phyloP scores from a whole-genome alignment of 202 grass and related monocot genomes.

The Digitaria exilis region DNA sequence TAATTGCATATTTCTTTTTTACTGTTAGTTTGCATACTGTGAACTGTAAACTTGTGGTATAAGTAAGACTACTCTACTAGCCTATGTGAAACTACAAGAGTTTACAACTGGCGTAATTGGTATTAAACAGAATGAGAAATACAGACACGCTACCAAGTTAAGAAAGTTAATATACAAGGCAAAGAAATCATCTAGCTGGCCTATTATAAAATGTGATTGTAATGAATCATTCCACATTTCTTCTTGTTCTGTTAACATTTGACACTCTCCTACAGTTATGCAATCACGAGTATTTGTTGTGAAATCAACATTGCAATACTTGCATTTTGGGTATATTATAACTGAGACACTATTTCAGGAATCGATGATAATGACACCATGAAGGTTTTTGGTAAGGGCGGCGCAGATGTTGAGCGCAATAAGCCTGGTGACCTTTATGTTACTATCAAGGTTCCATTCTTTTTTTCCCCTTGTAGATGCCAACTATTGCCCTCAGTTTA shows the following conservation, averaged over 20 bases:
- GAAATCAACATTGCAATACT: conserved; percentile 5
- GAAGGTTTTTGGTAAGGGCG: conserved; percentile 84
- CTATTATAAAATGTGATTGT: background rate
- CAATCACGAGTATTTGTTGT: conserved; percentile 28
- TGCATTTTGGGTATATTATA: conserved; percentile 24
- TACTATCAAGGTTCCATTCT: conserved; percentile 72
- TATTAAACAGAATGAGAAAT: background rate
- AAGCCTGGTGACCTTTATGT: conserved; percentile 95
- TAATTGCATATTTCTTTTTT: too few species aligned
- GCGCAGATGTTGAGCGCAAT: conserved; percentile 78
- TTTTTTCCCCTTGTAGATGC: background rate
- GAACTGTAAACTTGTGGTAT: conserved; percentile 11
- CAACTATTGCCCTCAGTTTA: conserved; percentile 17
- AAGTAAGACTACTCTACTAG: conserved; percentile 19
- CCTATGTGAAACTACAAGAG: background rate
- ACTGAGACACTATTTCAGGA: conserved; percentile 44
- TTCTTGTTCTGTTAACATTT: conserved; percentile 36
- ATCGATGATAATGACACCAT: conserved; percentile 80
- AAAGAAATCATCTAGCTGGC: conserved; percentile 18
- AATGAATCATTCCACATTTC: conserved; percentile 23
- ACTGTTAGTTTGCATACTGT: background rate
- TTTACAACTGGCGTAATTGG: conserved; percentile 13
- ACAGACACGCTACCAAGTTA: conserved; percentile 1
- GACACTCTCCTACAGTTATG: conserved; percentile 13
- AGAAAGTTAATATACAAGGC: background rate